Evolutionary conservation across 192 early-diverging fungal genomes (phyloP).

Genomic region (Irineochytrium annulatum): DNA sequence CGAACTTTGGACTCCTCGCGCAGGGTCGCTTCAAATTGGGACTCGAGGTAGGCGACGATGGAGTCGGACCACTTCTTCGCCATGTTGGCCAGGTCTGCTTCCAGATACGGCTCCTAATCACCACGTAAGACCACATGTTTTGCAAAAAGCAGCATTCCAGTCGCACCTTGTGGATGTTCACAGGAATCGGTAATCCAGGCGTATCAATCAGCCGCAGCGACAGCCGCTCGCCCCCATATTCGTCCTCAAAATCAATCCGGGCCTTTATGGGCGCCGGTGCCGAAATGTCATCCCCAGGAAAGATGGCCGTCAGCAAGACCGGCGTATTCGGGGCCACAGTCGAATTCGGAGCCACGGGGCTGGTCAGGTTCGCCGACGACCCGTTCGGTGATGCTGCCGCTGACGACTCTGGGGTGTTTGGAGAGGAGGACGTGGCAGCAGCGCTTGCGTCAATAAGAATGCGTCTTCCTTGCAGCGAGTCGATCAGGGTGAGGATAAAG

Average conservation of each 20-base stretch:
- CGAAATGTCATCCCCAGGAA: constrained; percentile 30
- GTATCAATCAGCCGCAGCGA: constrained; percentile 44
- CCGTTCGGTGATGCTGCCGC: too few species aligned
- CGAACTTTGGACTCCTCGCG: constrained; percentile 48
- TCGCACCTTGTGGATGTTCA: constrained; percentile 30
- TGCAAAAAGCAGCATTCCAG: background rate
- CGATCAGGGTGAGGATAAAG: constrained; percentile 45
- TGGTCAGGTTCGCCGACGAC: background rate
- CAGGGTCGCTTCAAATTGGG: constrained; percentile 44
- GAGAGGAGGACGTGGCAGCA: background rate
- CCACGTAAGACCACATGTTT: too few species aligned
- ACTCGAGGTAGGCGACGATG: constrained; percentile 39
- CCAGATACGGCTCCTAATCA: background rate
- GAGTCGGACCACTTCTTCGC: constrained; percentile 21
- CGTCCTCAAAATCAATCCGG: constrained; percentile 38
- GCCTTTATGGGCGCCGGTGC: constrained; percentile 30
- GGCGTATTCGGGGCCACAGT: background rate
- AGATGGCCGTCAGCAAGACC: constrained; percentile 3
- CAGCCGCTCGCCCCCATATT: constrained; percentile 28
- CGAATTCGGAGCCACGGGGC: background rate
- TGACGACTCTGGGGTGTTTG: background rate
- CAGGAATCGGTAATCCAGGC: constrained; percentile 50
- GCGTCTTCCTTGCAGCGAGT: constrained; percentile 31
- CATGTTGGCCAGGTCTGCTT: background rate
- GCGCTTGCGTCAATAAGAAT: background rate